A percentile compares a stretch with the other conserved stretches of the same genome.
phyloP scores from a whole-genome alignment of 2,329 filamentous ascomycete genomes.

The Anisogramma anomala region DNA sequence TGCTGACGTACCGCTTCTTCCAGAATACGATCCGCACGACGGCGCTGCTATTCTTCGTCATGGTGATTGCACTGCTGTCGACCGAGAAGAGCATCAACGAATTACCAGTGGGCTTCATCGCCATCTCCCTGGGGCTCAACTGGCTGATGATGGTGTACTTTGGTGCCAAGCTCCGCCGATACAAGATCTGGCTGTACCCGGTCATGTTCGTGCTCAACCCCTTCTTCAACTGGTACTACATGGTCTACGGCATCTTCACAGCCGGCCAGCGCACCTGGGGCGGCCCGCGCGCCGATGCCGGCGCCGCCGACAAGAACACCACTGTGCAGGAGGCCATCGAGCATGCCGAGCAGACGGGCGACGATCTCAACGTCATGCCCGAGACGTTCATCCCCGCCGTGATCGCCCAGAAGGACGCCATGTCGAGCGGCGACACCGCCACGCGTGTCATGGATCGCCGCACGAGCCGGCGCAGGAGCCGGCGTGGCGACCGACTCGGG shows the following conservation, averaged over 20 bases:
- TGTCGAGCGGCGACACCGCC: slow-evolving; percentile 12
- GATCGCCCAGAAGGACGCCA: slow-evolving; percentile 30
- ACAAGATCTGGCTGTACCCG: slow-evolving; percentile 91
- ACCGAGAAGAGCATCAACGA: slow-evolving; percentile 68
- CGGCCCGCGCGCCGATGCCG: slow-evolving; percentile 81
- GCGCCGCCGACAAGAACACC: slow-evolving; percentile 61
- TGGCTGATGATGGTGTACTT: slow-evolving; percentile 97
- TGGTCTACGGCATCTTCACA: slow-evolving; percentile 94
- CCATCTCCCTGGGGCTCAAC: slow-evolving; percentile 81
- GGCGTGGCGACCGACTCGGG: slow-evolving; percentile 28
- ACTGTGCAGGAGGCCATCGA: slow-evolving; percentile 78
- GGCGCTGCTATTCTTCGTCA: slow-evolving; percentile 85
- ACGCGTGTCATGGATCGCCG: background rate
- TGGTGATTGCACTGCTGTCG: slow-evolving; percentile 75
- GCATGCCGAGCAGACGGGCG: slow-evolving; percentile 62
- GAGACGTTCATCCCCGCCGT: slow-evolving; percentile 64
- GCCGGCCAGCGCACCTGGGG: slow-evolving; percentile 93
- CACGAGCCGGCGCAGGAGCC: slow-evolving; percentile 7
- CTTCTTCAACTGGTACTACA: slow-evolving; percentile 97
- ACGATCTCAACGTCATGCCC: slow-evolving; percentile 81
- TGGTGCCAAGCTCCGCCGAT: slow-evolving; percentile 71
- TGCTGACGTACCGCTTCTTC: slow-evolving; percentile 80
- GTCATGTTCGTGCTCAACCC: slow-evolving; percentile 93
- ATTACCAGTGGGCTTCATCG: slow-evolving; percentile 87
- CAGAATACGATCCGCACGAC: slow-evolving; percentile 96